A percentile compares a stretch with the other conserved stretches of the same genome.
Evolutionary conservation across 2,329 filamentous ascomycete species (phyloP).

Genomic region (Lasiodiplodia sp.): DNA sequence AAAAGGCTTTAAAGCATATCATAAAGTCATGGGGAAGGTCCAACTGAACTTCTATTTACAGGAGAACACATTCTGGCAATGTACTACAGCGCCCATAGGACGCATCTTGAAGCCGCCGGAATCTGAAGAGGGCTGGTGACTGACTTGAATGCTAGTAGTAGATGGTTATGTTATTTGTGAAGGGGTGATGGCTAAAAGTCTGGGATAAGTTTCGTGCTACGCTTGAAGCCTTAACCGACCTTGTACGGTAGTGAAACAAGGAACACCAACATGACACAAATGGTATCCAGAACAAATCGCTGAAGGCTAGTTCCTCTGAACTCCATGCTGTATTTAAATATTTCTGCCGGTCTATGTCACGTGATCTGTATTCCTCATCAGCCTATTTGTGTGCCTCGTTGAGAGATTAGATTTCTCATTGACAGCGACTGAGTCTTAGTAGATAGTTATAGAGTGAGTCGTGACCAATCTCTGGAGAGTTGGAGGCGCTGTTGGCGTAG

Average conservation of each 20-base stretch:
- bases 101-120: neutral
- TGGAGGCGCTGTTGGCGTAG: neutral
- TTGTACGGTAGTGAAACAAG: too few relatives aligned
- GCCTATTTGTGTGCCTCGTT: too few relatives aligned
- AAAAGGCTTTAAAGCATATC: neutral
- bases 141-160: neutral
- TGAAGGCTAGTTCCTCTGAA: too few relatives aligned
- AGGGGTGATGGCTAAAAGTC: neutral
- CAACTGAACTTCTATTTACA: neutral
- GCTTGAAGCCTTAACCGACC: neutral
- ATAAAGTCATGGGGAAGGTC: neutral
- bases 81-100: neutral
- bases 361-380: too few relatives aligned
- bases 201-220: neutral
- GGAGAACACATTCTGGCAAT: neutral
- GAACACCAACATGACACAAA: too few relatives aligned
- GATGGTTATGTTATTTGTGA: neutral
- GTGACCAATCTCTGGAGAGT: neutral
- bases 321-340: too few relatives aligned
- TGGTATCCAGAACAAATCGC: too few relatives aligned
- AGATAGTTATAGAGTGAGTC: too few relatives aligned
- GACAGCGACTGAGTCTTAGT: too few relatives aligned
- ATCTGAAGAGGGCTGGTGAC: neutral
- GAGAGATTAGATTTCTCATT: too few relatives aligned
- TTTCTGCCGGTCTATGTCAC: too few relatives aligned